Evolutionary conservation across 2,329 filamentous ascomycete genomes (phyloP), one percentile per base, ranked within the genome.

Genomic region (Bisporella sp.): DNA sequence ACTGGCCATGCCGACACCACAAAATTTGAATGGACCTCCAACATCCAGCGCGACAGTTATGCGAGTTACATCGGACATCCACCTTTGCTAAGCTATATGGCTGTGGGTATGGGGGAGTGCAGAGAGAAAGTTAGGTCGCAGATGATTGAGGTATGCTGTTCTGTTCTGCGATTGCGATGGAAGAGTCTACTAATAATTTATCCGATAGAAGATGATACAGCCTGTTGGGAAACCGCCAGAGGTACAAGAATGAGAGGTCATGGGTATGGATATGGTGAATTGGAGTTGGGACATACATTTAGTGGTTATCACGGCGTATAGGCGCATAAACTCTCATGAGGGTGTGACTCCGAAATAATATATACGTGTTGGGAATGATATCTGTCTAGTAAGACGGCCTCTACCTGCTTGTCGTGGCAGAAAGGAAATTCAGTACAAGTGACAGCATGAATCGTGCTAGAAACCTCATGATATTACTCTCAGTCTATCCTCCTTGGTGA

Each of bases 1-100:
- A 97, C 93, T 4, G 93, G 93, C 29, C 91, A 96, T 69, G 89
- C 92, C 41, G 93, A 99, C 73, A 97, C 92, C 11, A 95, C 90
- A 30, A 95, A 89, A 69, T 93, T 93, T 83, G 93, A 99, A 72
- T 99, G 91, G 90, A 86, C 86, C 46, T 91, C 87, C 53, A 99
- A 97, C 73, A 92, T 97, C 66, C 81, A 90, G 66, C 90, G 93
- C 67, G 93, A 99, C 73, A 95, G 86, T 28, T 91, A 92, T 66
- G 82, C 90, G 21, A 90, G 84, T 56, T 91, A 95, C 62, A 79
- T 93, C 57, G 93, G 93, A 21, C 93, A 99, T 67, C 87, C 90
- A 12, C 87, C 90, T 6, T 76, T 96, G 54, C 76, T 97, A 12
- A 82, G 87, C 39, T 96, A 96, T 69, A 90, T 96, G 75, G 79